A percentile compares a stretch with the other conserved stretches of the same genome.
Evolutionary conservation across 345 rosid genomes (phyloP).

Genomic region (Rubroshorea leprosula): DNA sequence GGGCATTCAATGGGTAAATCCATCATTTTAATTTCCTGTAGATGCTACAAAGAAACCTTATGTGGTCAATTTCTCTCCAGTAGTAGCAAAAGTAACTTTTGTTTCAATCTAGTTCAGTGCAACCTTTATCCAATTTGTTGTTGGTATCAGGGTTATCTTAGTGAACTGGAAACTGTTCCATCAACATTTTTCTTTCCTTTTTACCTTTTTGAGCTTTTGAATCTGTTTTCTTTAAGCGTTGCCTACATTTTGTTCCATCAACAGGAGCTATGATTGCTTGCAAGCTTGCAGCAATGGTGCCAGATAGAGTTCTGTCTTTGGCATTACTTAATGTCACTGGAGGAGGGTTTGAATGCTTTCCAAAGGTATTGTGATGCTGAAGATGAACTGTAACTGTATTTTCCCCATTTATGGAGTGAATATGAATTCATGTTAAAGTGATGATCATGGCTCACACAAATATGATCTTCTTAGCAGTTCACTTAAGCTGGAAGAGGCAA

Average conservation of each 20-base stretch:
- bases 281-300: slow-evolving; percentile 86
- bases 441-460: background rate
- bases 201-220: background rate
- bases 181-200: too few species aligned
- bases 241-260: slow-evolving; percentile 12
- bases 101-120: too few species aligned
- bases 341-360: slow-evolving; percentile 90
- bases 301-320: slow-evolving; percentile 69
- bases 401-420: too few species aligned
- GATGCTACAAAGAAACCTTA: background rate
- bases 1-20: slow-evolving; percentile 92
- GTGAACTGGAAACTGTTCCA: too few species aligned
- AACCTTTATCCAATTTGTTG: too few species aligned
- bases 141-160: too few species aligned
- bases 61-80: too few species aligned
- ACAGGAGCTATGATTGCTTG: slow-evolving; percentile 97
- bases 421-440: background rate
- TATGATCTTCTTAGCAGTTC: slow-evolving; percentile 7
- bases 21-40: background rate
- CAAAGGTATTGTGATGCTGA: slow-evolving; percentile 53
- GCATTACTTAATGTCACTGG: slow-evolving; percentile 95
- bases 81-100: too few species aligned
- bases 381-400: too few species aligned
- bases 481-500: too few species aligned
- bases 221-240: background rate